phyloP scores from a whole-genome alignment of 2,329 filamentous ascomycete species.

The Cadophora sp. region DNA sequence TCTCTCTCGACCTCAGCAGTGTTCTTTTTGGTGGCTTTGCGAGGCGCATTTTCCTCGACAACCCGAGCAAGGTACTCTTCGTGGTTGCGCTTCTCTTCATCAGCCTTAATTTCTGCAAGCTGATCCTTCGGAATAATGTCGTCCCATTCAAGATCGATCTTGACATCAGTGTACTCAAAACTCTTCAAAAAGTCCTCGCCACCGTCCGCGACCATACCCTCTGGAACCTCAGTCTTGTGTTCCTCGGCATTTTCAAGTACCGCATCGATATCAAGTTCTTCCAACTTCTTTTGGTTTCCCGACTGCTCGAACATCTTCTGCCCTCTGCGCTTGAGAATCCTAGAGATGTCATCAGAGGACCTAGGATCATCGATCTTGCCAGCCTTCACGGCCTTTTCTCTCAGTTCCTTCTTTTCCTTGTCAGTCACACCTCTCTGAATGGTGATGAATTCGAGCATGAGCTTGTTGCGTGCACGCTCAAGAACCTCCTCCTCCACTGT shows the following conservation, averaged over 20 bases:
- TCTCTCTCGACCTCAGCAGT: constrained; percentile 65
- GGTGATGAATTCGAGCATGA: constrained; percentile 95
- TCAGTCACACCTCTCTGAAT: constrained; percentile 97
- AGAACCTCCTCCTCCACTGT: constrained; percentile 98
- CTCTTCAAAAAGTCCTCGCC: constrained; percentile 93
- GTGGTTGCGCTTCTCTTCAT: constrained; percentile 84
- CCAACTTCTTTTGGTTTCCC: constrained; percentile 93
- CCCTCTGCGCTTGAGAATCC: constrained; percentile 96
- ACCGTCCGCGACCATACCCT: constrained; percentile 93
- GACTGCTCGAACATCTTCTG: constrained; percentile 99
- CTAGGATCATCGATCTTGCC: constrained; percentile 81
- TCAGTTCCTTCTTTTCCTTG: constrained; percentile 80
- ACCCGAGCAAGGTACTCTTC: constrained; percentile 83
- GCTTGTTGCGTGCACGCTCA: constrained; percentile 94
- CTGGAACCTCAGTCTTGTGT: constrained; percentile 93
- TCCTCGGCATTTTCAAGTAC: constrained; percentile 97
- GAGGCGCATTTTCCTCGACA: constrained; percentile 84
- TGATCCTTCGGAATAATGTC: constrained; percentile 97
- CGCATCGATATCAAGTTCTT: constrained; percentile 96
- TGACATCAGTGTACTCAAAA: constrained; percentile 95
- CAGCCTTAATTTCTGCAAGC: constrained; percentile 85
- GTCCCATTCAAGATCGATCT: constrained; percentile 97
- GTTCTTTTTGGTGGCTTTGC: constrained; percentile 70
- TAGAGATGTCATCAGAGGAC: constrained; percentile 92
- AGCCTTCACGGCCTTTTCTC: constrained; percentile 80